Base-by-base conservation (phyloP, 1,284 basidiomycete genomes). In the Irpex sp. region DNA sequence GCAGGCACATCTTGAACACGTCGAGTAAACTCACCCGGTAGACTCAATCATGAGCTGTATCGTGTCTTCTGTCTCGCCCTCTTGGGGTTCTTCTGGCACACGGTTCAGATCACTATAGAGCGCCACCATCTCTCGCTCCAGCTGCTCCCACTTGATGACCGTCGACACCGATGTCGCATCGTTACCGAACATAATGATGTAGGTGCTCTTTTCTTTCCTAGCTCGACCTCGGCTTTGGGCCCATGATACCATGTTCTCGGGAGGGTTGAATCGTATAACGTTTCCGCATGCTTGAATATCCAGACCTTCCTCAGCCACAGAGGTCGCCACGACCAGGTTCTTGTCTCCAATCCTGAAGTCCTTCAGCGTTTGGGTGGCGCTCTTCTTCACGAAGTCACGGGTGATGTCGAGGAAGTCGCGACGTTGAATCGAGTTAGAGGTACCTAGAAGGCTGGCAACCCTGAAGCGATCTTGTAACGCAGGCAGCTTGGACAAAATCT, bases 271-370 rank as follows among this genome's bases (percentile, higher is more conserved):
- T 21, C 89, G 81, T 57, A 90, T 83, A 60, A 91, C 89, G 61
- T 83, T 86, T 5, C 88, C 84, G 66, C 89, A 91, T 8, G 87
- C 86, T 67, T 89, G 90, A 33, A 94, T 90, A 67, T 94, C 92
- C 39, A 93, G 80, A 0, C 91, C 92, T 70, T 94, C 92, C 68
- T 94, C 93, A 0, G 91, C 92, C 2, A 94, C 91, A 0, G 86
- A 78, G 0, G 92, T 94, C 0, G 90, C 86, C 3, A 94, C 72
- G 59, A 94, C 82, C 0, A 94, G 75, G 67, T 93, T 91, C 73
- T 84, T 84, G 57, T 86, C 82, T 2, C 90, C 89, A 1, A 80
- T 78, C 58, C 82, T 80, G 72, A 94, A 94, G 52, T 85, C 83
- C 1, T 74, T 72, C 2, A 94, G 72, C 0, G 82, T 85, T 35